Percentiles rank a stretch among this genome's conserved stretches.
These are phyloP conservation scores for Sugiyamaella floridensis DNA, from an alignment of 805 yeast species.

Conservation along the genomic window DNA sequence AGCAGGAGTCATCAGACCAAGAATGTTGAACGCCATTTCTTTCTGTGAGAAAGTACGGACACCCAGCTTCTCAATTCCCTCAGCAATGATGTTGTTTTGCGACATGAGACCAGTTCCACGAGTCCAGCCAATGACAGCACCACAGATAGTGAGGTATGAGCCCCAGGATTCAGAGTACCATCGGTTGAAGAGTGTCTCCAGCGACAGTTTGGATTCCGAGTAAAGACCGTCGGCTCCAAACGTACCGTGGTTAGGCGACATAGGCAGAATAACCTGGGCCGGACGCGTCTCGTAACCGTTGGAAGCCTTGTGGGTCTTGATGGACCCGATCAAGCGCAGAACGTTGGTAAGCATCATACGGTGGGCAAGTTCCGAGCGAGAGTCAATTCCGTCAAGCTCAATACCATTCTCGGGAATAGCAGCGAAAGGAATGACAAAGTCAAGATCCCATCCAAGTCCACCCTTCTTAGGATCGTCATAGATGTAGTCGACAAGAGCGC, in stretches of 20 bases:
- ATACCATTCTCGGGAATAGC: conserved; percentile 99
- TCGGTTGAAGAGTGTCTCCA: conserved; percentile 96
- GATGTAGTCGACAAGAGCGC: conserved; percentile 75
- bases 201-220: conserved; percentile 92
- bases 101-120: conserved; percentile 99
- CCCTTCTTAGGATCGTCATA: conserved; percentile 77
- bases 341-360: conserved; percentile 97
- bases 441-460: conserved; percentile 97
- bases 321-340: conserved; percentile 83
- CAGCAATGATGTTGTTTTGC: conserved; percentile 94
- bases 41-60: conserved; percentile 97
- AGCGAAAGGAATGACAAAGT: conserved; percentile 93
- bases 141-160: conserved; percentile 87
- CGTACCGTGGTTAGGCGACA: conserved; percentile 98
- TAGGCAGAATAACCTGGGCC: conserved; percentile 92
- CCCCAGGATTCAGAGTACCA: conserved; percentile 99
- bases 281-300: conserved; percentile 88
- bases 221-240: conserved; percentile 98
- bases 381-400: conserved; percentile 86
- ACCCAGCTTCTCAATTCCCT: conserved; percentile 91
- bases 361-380: conserved; percentile 96
- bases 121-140: conserved; percentile 99
- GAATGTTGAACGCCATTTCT: conserved; percentile 98
- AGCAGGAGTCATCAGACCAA: conserved; percentile 87
- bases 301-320: conserved; percentile 73